Percentiles rank a stretch among this genome's conserved stretches.
phyloP scores from a whole-genome alignment of 2,329 filamentous ascomycete species.

The Magnaporthiopsis rhizophila region DNA sequence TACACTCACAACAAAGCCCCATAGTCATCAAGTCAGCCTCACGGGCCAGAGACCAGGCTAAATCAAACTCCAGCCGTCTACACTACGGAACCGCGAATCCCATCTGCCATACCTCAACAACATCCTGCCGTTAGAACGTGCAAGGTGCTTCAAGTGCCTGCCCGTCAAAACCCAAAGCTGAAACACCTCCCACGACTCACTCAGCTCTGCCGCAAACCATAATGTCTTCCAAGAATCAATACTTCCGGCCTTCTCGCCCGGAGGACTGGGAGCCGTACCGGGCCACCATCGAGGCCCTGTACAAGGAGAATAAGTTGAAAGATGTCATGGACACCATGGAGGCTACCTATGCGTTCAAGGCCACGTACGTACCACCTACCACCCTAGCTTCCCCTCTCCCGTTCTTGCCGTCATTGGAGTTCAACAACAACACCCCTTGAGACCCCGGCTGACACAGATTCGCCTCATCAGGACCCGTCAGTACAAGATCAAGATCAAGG shows the following conservation, averaged over 20 bases:
- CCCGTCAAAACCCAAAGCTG: background rate
- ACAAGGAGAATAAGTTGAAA: conserved; percentile 26
- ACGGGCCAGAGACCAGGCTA: too few relatives aligned
- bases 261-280: conserved; percentile 26
- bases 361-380: conserved; percentile 20
- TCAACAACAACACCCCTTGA: background rate
- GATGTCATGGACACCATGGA: conserved; percentile 29
- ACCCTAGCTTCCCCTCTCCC: background rate
- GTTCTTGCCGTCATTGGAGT: background rate
- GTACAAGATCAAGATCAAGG: conserved; percentile 25
- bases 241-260: conserved; percentile 18
- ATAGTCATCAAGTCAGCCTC: background rate
- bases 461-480: conserved; percentile 18
- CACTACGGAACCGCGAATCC: too few relatives aligned
- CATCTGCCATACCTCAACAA: too few relatives aligned
- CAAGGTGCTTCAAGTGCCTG: background rate
- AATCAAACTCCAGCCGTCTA: too few relatives aligned
- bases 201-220: background rate
- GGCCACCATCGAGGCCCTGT: conserved; percentile 20
- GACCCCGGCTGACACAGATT: background rate
- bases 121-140: background rate
- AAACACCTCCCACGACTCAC: background rate
- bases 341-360: conserved; percentile 19
- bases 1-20: background rate
- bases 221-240: conserved; percentile 2